Evolutionary conservation across 2,329 filamentous ascomycete genomes (phyloP), one percentile per base, ranked within the genome.

Genomic region (Sphaerulina musiva): DNA sequence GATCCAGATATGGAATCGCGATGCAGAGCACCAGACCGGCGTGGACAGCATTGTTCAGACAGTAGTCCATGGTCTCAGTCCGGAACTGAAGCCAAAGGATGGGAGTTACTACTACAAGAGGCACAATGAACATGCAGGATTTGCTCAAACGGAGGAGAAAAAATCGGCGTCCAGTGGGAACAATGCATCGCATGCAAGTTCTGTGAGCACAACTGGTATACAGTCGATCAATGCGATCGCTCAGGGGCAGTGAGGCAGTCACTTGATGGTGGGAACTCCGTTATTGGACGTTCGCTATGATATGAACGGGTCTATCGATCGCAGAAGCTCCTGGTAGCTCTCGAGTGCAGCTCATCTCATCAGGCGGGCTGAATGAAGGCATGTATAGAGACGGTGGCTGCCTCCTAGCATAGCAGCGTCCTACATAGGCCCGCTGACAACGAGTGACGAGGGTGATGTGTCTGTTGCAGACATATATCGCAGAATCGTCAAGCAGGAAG

Each of bases 1-100:
- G 59, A 86, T 96, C 69, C 87, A 87, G 63, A 82, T 97, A 66
- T 97, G 92, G 92, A 93, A 95, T 74, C 88, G 93, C 59, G 87
- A 95, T 66, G 84, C 85, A 20, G 84, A 83, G 56, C 90, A 93
- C 72, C 79, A 88, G 66, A 83, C 81, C 62, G 93, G 89, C 5
- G 81, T 93, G 62, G 83, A 92, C 68, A 81, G 78, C 59, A 79
- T 96, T 56, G 78, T 91, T 46, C 75, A 81, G 58, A 85, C 82
- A 46, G 84, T 95, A 49, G 75, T 95, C 46, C 80, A 84, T 48
- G 82, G 87, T 61, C 76, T 96, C 31, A 85, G 85, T 5, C 74
- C 79, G 1, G 87, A 93, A 68, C 74, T 95, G 61, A 78, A 78
- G 55, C 89, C 89, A 39, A 86, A 86, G 74, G 73, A 73, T 29